A percentile compares a stretch with the other conserved stretches of the same genome.
phyloP scores from a whole-genome alignment of 352 stramenopile genomes.

The Phytophthora pistaciae region DNA sequence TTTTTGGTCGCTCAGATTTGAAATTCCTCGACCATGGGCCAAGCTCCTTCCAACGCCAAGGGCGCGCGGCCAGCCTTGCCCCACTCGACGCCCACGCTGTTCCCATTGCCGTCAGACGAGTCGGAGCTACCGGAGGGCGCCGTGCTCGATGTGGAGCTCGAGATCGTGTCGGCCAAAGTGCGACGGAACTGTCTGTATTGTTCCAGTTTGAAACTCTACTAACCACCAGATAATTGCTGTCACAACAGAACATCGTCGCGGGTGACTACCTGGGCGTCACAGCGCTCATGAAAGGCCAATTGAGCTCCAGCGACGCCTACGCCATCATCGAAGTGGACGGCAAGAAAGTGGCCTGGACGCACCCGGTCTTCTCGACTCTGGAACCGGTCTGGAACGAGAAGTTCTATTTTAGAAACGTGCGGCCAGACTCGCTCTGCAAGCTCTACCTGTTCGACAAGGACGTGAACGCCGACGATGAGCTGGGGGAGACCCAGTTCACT shows the following conservation, averaged over 20 bases:
- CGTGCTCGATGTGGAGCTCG: constrained; percentile 43
- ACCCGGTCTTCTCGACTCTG: constrained; percentile 42
- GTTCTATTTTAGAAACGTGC: constrained; percentile 47
- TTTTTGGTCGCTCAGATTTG: constrained; percentile 3
- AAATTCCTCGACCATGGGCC: constrained; percentile 36
- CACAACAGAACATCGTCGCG: constrained; percentile 26
- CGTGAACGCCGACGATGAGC: constrained; percentile 42
- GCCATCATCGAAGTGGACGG: constrained; percentile 47
- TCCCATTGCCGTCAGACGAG: constrained; percentile 26
- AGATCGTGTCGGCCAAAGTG: constrained; percentile 48
- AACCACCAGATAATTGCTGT: not conserved
- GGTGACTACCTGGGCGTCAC: constrained; percentile 45
- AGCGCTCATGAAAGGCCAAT: constrained; percentile 34
- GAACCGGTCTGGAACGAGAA: constrained; percentile 51
- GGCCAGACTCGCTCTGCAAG: constrained; percentile 36
- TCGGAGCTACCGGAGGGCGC: constrained; percentile 22
- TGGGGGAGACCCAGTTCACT: constrained; percentile 41
- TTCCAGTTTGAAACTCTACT: constrained; percentile 7
- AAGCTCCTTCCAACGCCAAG: constrained; percentile 27
- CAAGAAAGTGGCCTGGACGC: constrained; percentile 43
- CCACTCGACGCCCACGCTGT: constrained; percentile 14
- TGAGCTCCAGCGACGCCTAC: constrained; percentile 49
- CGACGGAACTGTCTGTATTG: not conserved
- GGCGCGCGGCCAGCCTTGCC: not conserved
- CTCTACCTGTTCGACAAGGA: constrained; percentile 48